Evolutionary conservation across 257 asterid genomes (phyloP), one percentile per base, ranked within the genome.

Genomic region (Capsicum pubescens): DNA sequence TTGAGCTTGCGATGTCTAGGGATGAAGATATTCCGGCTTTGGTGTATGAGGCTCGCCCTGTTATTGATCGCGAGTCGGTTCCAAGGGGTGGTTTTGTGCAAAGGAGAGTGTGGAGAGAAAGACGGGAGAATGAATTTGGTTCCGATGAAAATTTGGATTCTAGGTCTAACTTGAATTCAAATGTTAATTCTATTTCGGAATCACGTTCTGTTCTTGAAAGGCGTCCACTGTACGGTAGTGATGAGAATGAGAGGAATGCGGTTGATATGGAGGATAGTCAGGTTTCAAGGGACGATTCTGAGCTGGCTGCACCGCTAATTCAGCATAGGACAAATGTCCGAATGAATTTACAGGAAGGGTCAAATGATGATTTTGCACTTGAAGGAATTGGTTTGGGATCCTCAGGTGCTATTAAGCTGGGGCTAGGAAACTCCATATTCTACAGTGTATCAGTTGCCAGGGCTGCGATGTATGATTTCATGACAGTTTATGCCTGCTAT

Each of bases 1-100:
- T 97, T 1, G 98, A 97, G 93, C 95, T 97, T 79, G 98, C 98
- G 4, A 92, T 93, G 52, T 89, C 95, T 42, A 88, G 99, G 87
- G 99, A 95, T 76, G 99, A 97, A 86, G 98, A 95, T 81, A 93
- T 96, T n/a, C 99, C 98, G 9, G 98, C 99, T 81, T 89, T 97
- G 55, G 99, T 96, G 16, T 96, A 96, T 6, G 99, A 96, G 90
- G 98, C 99, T 0, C 90, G 98, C 2, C 99, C 99, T 0, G 86
- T 93, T 83, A 83, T 87, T 42, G 60, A 84, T 84, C 66, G 35
- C 52, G 90, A 91, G 77, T 82, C 86, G 0, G 89, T 78, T 42
- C 84, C 84, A 1, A 52, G 78, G 44, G 86, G 72, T 59, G 89
- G 90, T 58, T 87, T 86, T 57, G 85, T 74, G 8, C 91, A 85